These are phyloP conservation scores for Pythium phragmitis DNA, from an alignment of 352 stramenopile species.

Conservation along the genomic window DNA sequence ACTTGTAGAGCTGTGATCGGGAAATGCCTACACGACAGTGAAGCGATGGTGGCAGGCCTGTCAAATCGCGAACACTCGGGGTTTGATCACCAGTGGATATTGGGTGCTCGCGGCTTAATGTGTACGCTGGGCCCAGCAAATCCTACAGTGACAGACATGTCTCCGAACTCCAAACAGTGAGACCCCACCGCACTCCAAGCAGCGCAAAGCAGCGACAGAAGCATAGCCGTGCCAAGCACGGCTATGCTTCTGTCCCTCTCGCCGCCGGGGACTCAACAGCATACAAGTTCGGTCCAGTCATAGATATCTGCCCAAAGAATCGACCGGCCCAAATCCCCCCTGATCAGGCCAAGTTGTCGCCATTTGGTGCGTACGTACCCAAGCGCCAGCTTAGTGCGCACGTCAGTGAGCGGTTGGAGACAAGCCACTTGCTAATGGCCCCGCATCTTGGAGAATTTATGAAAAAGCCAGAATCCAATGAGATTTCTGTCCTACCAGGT, in stretches of 20 bases:
- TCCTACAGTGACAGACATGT: slow-evolving; percentile 3
- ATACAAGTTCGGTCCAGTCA: slow-evolving; percentile 1
- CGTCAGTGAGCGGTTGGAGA: background rate
- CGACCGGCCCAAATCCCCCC: no score
- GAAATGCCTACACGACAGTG: background rate
- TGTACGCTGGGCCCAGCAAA: background rate
- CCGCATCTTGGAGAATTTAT: background rate
- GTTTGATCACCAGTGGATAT: no score
- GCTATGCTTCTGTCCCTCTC: no score
- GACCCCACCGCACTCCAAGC: no score
- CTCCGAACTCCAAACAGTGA: background rate
- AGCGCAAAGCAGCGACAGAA: no score
- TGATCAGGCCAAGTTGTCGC: no score
- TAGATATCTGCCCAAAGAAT: background rate
- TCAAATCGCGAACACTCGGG: no score
- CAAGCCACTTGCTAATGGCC: background rate
- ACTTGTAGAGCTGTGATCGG: slow-evolving; percentile 12
- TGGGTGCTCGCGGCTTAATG: no score
- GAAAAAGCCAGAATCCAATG: background rate
- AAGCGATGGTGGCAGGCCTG: no score
- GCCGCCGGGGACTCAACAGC: background rate
- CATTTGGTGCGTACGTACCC: background rate
- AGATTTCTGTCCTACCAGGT: no score
- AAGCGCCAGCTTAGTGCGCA: background rate
- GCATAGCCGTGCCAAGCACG: no score